A percentile compares a stretch with the other conserved stretches of the same genome.
phyloP scores from a whole-genome alignment of 164 flowering plant genomes.

The Taxillus chinensis region DNA sequence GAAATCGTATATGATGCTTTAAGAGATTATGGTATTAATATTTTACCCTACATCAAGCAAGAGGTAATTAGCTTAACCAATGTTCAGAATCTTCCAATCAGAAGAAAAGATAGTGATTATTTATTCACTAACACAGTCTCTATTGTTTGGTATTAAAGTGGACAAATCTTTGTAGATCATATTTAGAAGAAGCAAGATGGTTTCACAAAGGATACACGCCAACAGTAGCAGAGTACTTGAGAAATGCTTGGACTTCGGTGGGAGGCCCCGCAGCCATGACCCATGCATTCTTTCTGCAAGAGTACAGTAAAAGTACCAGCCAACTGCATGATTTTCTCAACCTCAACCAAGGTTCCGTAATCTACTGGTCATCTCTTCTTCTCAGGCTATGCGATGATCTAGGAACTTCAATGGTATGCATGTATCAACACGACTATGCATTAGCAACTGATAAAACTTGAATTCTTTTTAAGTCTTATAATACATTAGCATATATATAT shows the following conservation, averaged over 20 bases:
- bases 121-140: neutral
- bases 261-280: conserved; percentile 16
- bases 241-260: conserved; percentile 19
- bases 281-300: conserved; percentile 10
- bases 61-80: conserved; percentile 12
- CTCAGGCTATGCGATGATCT: conserved; percentile 13
- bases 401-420: conserved; percentile 12
- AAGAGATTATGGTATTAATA: conserved; percentile 9
- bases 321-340: conserved; percentile 3
- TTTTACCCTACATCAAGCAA: conserved; percentile 13
- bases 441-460: neutral
- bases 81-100: neutral
- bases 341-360: conserved; percentile 2
- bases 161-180: conserved; percentile 16
- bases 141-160: conserved; percentile 11
- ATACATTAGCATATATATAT: neutral
- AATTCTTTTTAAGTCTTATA: neutral
- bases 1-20: conserved; percentile 7
- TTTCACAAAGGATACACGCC: conserved; percentile 16
- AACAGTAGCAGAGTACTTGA: conserved; percentile 15
- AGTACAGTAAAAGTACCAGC: neutral
- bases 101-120: neutral
- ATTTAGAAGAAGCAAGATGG: conserved; percentile 21
- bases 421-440: neutral
- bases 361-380: conserved; percentile 19